Conservation (phyloP, 352 stramenopile genomes). For the Pythium volutum region DNA sequence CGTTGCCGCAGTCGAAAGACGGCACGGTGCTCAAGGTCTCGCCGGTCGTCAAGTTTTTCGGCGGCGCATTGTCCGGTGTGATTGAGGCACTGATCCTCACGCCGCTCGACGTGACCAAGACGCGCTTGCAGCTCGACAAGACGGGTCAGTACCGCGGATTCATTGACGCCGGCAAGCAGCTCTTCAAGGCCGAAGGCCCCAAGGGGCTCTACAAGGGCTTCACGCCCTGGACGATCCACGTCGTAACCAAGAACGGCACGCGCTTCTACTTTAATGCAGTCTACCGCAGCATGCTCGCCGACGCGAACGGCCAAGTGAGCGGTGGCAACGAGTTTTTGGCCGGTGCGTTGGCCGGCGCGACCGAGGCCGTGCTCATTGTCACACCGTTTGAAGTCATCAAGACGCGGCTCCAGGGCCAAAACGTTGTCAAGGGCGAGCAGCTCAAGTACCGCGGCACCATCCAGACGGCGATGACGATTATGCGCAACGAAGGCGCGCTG, state of each 20-base stretch:
- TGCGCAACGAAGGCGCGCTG: slow-evolving; percentile 91
- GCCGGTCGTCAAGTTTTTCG: slow-evolving; percentile 73
- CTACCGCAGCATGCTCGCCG: slow-evolving; percentile 69
- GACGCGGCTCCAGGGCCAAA: slow-evolving; percentile 94
- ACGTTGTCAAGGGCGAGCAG: slow-evolving; percentile 78
- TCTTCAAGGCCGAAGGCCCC: slow-evolving; percentile 70
- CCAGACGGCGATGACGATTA: slow-evolving; percentile 91
- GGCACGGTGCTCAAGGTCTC: slow-evolving; percentile 58
- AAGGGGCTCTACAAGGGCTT: slow-evolving; percentile 88
- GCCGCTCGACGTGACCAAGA: slow-evolving; percentile 88
- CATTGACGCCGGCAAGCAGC: slow-evolving; percentile 81
- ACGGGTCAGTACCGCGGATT: slow-evolving; percentile 83
- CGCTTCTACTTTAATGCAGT: slow-evolving; percentile 89
- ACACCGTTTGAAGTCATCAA: slow-evolving; percentile 99
- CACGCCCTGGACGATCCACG: slow-evolving; percentile 86
- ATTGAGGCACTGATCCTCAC: slow-evolving; percentile 87
- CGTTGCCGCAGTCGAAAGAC: slow-evolving; percentile 46
- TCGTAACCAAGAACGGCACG: slow-evolving; percentile 89
- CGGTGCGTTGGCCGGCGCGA: slow-evolving; percentile 91
- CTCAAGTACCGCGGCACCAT: slow-evolving; percentile 88
- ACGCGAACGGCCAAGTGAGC: slow-evolving; percentile 80
- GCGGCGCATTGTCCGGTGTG: slow-evolving; percentile 79
- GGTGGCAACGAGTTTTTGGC: slow-evolving; percentile 83
- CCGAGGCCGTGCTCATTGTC: slow-evolving; percentile 96
- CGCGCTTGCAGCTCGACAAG: slow-evolving; percentile 87